A percentile compares a stretch with the other conserved stretches of the same genome.
These are phyloP conservation scores for Chrysanthemum seticuspe DNA, from an alignment of 129 eudicot genomes.

Conservation along the genomic window DNA sequence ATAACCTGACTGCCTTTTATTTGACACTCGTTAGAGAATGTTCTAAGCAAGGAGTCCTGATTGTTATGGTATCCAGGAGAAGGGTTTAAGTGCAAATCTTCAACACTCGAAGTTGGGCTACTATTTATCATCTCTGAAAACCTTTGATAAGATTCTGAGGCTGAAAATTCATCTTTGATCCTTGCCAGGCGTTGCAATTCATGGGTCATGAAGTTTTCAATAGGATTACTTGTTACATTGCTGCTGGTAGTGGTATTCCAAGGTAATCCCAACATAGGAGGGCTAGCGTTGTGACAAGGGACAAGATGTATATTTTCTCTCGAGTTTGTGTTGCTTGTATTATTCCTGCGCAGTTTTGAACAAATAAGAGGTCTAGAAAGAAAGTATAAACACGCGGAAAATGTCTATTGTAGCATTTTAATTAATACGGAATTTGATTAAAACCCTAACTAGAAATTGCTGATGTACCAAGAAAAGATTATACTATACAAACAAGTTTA, in stretches of 20 bases:
- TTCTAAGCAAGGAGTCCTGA: conserved; percentile 47
- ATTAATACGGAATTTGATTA: conserved; percentile 19
- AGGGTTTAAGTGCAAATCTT: conserved; percentile 37
- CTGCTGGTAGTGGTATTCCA: conserved; percentile 17
- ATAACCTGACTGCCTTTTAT: conserved; percentile 40
- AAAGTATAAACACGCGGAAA: neutral
- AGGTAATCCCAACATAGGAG: conserved; percentile 41
- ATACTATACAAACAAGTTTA: conserved; percentile 3
- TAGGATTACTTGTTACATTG: conserved; percentile 30
- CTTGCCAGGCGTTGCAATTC: conserved; percentile 40
- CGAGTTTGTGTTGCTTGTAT: conserved; percentile 25
- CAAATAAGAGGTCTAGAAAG: neutral
- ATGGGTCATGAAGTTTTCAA: conserved; percentile 34
- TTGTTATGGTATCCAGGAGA: conserved; percentile 29
- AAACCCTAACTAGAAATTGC: conserved; percentile 32
- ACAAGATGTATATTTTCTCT: conserved; percentile 26
- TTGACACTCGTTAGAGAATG: conserved; percentile 52
- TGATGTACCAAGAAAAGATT: neutral
- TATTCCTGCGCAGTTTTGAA: conserved; percentile 32
- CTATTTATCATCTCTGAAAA: conserved; percentile 49
- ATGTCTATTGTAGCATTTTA: neutral
- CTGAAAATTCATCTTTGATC: conserved; percentile 49
- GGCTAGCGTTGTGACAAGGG: conserved; percentile 18
- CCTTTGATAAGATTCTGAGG: conserved; percentile 41
- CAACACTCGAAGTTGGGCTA: conserved; percentile 50